phyloP scores from a whole-genome alignment of 352 stramenopile genomes.

The Albugo candida region DNA sequence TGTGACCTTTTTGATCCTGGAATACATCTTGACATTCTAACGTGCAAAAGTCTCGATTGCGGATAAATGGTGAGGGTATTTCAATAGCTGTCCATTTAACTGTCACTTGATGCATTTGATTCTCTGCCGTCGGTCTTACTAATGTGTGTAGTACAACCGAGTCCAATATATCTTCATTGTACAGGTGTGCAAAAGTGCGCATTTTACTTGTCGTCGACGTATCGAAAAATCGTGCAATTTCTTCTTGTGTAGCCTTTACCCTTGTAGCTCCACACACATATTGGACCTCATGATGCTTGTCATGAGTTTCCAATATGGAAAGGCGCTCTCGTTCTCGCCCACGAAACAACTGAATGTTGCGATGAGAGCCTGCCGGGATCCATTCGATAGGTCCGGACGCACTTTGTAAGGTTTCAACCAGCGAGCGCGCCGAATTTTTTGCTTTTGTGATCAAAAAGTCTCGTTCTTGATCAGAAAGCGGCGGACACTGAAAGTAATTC shows the following conservation, averaged over 20 bases:
- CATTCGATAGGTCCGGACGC: constrained; percentile 34
- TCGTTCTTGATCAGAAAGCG: not conserved
- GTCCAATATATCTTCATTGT: constrained; percentile 29
- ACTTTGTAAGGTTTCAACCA: constrained; percentile 36
- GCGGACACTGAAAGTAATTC: not conserved
- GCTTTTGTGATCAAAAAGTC: not conserved
- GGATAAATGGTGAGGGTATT: constrained; percentile 33
- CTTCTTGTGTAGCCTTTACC: constrained; percentile 35
- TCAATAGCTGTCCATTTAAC: constrained; percentile 41
- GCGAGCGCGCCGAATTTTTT: constrained; percentile 15
- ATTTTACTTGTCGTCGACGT: constrained; percentile 30
- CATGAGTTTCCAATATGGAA: constrained; percentile 17
- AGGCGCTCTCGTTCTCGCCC: constrained; percentile 27
- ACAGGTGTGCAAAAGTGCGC: constrained; percentile 16
- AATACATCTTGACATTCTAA: constrained; percentile 65
- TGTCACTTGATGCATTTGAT: constrained; percentile 39
- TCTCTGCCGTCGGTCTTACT: constrained; percentile 12
- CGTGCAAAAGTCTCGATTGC: constrained; percentile 47
- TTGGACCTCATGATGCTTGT: constrained; percentile 9
- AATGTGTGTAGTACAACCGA: constrained; percentile 40
- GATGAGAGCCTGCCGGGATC: constrained; percentile 27
- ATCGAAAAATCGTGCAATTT: constrained; percentile 53
- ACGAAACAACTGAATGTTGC: constrained; percentile 50
- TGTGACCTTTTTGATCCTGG: constrained; percentile 24
- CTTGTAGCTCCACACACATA: constrained; percentile 38